Evolutionary conservation across 306 rosid species (phyloP), one percentile per base, ranked within the genome.

Genomic region (Cercis canadensis): DNA sequence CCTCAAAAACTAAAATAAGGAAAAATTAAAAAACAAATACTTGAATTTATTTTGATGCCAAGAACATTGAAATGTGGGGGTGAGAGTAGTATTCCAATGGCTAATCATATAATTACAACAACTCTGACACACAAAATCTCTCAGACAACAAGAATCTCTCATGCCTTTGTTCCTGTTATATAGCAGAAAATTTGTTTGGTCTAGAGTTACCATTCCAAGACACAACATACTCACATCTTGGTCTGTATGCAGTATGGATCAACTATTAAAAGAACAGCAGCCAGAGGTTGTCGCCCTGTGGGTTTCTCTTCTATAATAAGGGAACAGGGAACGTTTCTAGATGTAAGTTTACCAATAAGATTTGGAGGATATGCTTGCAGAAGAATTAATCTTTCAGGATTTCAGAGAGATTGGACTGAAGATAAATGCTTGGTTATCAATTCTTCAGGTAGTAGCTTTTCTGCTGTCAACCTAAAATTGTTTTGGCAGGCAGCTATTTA

Each of bases 301-400:
- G 17, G 0, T 21, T 19, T 53, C n/a, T 21, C 32, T 8, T 13
- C 16, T 58, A 24, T 36, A 3, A 11, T 43, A 5, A 11, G n/a
- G 10, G n/a, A n/a, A 54, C 5, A 24, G 32, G 6, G 16, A 54
- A 54, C 16, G 3, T 8, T 19, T 61, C 51, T 15, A 39, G 47
- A 61, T 37, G 45, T 10, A 32, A 36, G 49, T 21, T 44, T 57
- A 29, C 29, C 68, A 47, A 56, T 39, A 45, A 45, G 37, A 67
- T 67, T 61, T 11, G 18, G 49, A 44, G 62, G 50, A 59, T 4
- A 50, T 50, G 69, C 69, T 67, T 39, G 55, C 67, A 18, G 46
- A 65, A 49, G 46, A 74, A 18, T 53, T 63, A 44, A 40, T n/a
- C 21, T 13, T 53, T 19, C 5, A 60, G 50, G 18, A 33, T 60